Percentiles rank a stretch among this genome's conserved stretches.
Conservation (phyloP, 768 basidiomycete genomes). For the Leccinum rimulosum region DNA sequence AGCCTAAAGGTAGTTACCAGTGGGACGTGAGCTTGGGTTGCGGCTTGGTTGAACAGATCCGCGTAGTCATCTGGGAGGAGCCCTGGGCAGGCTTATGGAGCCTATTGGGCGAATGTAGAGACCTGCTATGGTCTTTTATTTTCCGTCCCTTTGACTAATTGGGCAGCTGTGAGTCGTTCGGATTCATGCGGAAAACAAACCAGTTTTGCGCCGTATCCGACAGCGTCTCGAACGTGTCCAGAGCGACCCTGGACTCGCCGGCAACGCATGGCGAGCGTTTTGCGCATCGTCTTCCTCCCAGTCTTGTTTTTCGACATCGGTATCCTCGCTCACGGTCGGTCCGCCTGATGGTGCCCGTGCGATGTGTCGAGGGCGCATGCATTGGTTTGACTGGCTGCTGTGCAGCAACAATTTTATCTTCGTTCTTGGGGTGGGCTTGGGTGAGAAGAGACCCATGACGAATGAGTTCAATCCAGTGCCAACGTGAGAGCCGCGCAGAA, state of each 20-base stretch:
- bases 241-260: conserved; percentile 45
- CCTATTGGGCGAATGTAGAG: conserved; percentile 51
- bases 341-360: conserved; percentile 71
- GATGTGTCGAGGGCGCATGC: conserved; percentile 85
- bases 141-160: conserved; percentile 91
- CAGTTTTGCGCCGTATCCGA: conserved; percentile 81
- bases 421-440: conserved; percentile 86
- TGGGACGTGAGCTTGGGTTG: conserved; percentile 73
- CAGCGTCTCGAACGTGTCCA: conserved; percentile 82
- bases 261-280: conserved; percentile 65
- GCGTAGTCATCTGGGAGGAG: conserved; percentile 43
- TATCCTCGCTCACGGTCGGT: conserved; percentile 34
- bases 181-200: conserved; percentile 91
- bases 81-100: conserved; percentile 60
- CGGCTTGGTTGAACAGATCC: conserved; percentile 47
- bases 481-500: conserved; percentile 63
- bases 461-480: conserved; percentile 82
- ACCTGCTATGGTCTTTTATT: conserved; percentile 85
- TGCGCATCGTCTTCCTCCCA: conserved; percentile 41
- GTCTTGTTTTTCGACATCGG: conserved; percentile 42
- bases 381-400: conserved; percentile 94
- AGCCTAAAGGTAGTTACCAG: conserved; percentile 53
- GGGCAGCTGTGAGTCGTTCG: conserved; percentile 92
- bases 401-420: conserved; percentile 93
- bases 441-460: conserved; percentile 90